These are phyloP conservation scores for Tetracladium marchalianum DNA, from an alignment of 495 filamentous ascomycete genomes.

Conservation along the genomic window DNA sequence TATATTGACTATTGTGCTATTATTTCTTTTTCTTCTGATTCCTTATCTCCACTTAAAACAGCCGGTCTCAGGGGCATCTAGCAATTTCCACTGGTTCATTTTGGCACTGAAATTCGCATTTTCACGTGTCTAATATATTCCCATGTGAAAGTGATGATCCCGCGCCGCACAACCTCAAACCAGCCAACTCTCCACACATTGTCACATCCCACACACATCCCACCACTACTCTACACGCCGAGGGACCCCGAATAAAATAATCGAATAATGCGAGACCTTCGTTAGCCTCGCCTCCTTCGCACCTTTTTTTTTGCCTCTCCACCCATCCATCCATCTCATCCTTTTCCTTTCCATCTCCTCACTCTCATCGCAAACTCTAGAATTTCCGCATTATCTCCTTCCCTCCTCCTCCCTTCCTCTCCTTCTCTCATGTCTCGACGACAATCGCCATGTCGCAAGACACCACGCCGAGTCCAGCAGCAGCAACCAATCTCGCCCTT, in stretches of 20 bases:
- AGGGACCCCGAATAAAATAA: no score
- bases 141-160: neutral
- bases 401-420: constrained; percentile 2
- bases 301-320: neutral
- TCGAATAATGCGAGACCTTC: no score
- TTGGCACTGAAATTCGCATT: no score
- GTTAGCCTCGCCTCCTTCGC: neutral
- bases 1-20: no score
- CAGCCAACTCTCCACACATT: neutral
- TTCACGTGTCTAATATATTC: neutral
- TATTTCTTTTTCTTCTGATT: no score
- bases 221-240: no score
- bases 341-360: neutral
- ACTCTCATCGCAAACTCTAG: neutral
- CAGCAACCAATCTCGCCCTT: neutral
- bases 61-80: no score
- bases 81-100: no score
- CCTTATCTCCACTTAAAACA: no score
- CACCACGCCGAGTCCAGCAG: constrained; percentile 5
- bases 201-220: no score
- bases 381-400: neutral
- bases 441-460: constrained; percentile 5
- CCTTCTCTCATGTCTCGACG: constrained; percentile 13
- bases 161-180: neutral
- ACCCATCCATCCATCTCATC: neutral